Conservation (phyloP, 2,329 filamentous ascomycete species). For the Trichoderma sp. region DNA sequence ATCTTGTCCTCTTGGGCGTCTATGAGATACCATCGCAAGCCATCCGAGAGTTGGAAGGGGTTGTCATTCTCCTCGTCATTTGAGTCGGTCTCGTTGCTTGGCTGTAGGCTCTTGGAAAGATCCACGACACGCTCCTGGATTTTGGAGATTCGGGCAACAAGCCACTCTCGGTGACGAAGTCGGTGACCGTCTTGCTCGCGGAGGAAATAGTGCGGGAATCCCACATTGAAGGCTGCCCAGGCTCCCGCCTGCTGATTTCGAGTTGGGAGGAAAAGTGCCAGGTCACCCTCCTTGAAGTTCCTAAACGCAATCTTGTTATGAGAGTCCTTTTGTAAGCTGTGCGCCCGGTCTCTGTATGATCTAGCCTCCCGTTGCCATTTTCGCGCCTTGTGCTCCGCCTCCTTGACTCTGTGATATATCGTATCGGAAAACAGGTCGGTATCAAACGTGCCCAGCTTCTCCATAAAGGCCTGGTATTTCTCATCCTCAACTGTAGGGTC, state of each 20-base stretch:
- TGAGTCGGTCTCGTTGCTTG: constrained; percentile 48
- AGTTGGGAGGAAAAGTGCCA: constrained; percentile 91
- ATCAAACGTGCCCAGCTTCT: constrained; percentile 74
- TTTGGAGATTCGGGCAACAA: constrained; percentile 89
- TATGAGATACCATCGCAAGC: constrained; percentile 91
- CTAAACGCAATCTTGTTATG: constrained; percentile 96
- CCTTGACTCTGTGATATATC: constrained; percentile 84
- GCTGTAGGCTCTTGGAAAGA: constrained; percentile 72
- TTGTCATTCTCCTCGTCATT: constrained; percentile 83
- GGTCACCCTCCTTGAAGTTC: constrained; percentile 93
- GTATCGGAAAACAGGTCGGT: constrained; percentile 81
- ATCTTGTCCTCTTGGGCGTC: constrained; percentile 93
- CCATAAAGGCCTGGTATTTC: constrained; percentile 73
- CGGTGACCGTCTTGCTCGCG: constrained; percentile 89
- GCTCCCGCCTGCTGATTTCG: constrained; percentile 90
- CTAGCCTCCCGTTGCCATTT: constrained; percentile 91
- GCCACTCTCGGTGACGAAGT: constrained; percentile 83
- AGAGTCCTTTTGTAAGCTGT: constrained; percentile 75
- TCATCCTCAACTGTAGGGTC: constrained; percentile 65
- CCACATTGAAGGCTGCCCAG: constrained; percentile 98
- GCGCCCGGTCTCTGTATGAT: constrained; percentile 82
- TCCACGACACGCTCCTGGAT: constrained; percentile 94
- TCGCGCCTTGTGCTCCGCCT: constrained; percentile 87
- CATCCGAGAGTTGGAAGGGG: constrained; percentile 93
- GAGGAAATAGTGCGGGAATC: constrained; percentile 94